Evolutionary conservation across 176 grass and related monocot species (phyloP), one percentile per base, ranked within the genome.

Genomic region (Neostapfia colusana): DNA sequence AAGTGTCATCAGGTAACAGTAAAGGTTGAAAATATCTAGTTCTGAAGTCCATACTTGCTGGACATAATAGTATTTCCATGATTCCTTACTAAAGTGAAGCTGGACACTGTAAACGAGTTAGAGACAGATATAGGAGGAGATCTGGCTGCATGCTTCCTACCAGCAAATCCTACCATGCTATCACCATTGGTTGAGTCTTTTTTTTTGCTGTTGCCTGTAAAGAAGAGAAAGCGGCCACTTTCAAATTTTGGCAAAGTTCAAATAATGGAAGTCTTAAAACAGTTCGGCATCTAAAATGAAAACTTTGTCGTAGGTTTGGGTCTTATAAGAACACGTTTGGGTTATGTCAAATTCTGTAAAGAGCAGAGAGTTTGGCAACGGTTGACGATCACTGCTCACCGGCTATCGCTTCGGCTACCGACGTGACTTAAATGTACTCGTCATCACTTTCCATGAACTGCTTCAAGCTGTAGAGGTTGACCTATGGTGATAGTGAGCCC

Each of bases 141-240:
- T 70, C 89, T 84, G 25, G 92, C 96, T 72, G 92, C 91, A 83
- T 92, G 95, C 45, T 95, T 95, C 71, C 87, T 90, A 26, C 96
- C 96, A 40, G 89, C 89, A 85, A 99, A 99, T 88, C 92, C 96
- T 83, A 99, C 96, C 92, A 99, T 99, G 82, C n/a, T 81, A 92
- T 27, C n/a, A n/a, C n/a, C n/a, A n/a, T n/a, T n/a, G n/a, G n/a
- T n/a, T n/a, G n/a, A n/a, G n/a, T n/a, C n/a, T n/a, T n/a, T n/a
- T 20, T 5, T 48, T 48, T 16, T 16, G 10, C 13, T 48, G 17
- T 49, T 53, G 6, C 50, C 50, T 53, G 50, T n/a, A 1, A 20
- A 53, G 3, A 31, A 31, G 31, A 31, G 31, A 31, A 31, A 31
- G 49, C 9, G 10, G 55, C 21, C 40, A 3, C 9, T 10, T 48